These are phyloP conservation scores for Aspergillus haitiensis DNA, from an alignment of 495 filamentous ascomycete species.

Conservation along the genomic window DNA sequence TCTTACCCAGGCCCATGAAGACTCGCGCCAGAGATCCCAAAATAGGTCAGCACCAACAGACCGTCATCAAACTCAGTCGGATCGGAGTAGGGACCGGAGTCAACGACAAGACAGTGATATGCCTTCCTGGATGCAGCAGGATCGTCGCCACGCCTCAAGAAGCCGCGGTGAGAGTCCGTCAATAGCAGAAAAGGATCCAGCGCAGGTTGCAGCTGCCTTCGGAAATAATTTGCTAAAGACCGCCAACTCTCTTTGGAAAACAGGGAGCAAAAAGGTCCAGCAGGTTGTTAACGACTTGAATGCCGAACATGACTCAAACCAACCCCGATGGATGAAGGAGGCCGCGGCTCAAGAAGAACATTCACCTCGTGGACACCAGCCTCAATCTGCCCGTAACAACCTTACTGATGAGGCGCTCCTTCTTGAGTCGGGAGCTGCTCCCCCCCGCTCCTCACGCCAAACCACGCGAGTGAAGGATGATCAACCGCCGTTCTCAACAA, in stretches of 20 bases:
- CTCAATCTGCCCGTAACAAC: conserved; percentile 30
- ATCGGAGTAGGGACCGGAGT: conserved; percentile 39
- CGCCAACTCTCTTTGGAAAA: conserved; percentile 93
- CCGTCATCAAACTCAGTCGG: conserved; percentile 34
- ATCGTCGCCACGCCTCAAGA: conserved; percentile 33
- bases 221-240: conserved; percentile 85
- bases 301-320: conserved; percentile 71
- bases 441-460: conserved; percentile 39
- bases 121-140: conserved; percentile 43
- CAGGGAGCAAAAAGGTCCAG: conserved; percentile 89
- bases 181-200: conserved; percentile 69
- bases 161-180: conserved; percentile 55
- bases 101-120: conserved; percentile 40
- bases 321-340: conserved; percentile 95
- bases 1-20: conserved; percentile 83
- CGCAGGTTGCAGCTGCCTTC: conserved; percentile 77
- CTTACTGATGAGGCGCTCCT: conserved; percentile 89
- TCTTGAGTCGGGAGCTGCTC: conserved; percentile 62
- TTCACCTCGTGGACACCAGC: conserved; percentile 22
- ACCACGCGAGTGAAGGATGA: conserved; percentile 24
- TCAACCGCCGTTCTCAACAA: conserved; percentile 23
- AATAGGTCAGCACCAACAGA: conserved; percentile 34
- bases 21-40: conserved; percentile 60
- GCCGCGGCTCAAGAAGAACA: conserved; percentile 41
- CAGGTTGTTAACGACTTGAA: conserved; percentile 92